phyloP scores from a whole-genome alignment of 495 filamentous ascomycete species.

The Neohortaea acidophila region DNA sequence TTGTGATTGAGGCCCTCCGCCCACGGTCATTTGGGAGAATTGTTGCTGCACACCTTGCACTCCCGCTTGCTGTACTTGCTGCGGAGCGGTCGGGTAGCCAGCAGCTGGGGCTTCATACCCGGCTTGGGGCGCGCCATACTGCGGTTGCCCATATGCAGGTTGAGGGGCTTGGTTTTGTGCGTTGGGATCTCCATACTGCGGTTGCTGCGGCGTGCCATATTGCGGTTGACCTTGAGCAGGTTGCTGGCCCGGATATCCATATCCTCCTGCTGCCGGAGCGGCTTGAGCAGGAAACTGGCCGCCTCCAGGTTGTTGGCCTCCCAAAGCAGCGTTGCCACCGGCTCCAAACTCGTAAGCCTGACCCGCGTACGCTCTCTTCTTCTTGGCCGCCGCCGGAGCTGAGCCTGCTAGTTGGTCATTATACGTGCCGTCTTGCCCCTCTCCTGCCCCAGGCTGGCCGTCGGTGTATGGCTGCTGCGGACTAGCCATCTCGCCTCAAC shows the following conservation, averaged over 20 bases:
- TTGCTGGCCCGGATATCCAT: conserved; percentile 17
- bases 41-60: conserved; percentile 67
- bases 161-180: conserved; percentile 7
- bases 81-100: conserved; percentile 43
- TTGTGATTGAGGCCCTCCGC: conserved; percentile 25
- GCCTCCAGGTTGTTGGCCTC: conserved; percentile 37
- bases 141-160: conserved; percentile 21
- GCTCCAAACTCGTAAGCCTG: conserved; percentile 86
- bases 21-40: conserved; percentile 67
- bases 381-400: conserved; percentile 37
- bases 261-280: conserved; percentile 11
- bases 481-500: conserved; percentile 8
- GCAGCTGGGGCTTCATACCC: conserved; percentile 52
- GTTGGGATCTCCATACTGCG: conserved; percentile 17
- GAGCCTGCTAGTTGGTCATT: conserved; percentile 5
- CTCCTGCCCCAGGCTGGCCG: conserved; percentile 10
- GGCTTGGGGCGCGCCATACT: conserved; percentile 37
- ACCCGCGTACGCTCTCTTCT: conserved; percentile 85
- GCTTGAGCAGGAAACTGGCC: conserved; percentile 8
- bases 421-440: conserved; percentile 10
- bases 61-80: conserved; percentile 29
- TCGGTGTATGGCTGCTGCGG: conserved; percentile 12
- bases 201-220: conserved; percentile 19
- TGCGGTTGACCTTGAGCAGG: conserved; percentile 14
- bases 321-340: conserved; percentile 68